Evolutionary conservation across 805 yeast genomes (phyloP).

Genomic region (Nakazawaea anatomiae): DNA sequence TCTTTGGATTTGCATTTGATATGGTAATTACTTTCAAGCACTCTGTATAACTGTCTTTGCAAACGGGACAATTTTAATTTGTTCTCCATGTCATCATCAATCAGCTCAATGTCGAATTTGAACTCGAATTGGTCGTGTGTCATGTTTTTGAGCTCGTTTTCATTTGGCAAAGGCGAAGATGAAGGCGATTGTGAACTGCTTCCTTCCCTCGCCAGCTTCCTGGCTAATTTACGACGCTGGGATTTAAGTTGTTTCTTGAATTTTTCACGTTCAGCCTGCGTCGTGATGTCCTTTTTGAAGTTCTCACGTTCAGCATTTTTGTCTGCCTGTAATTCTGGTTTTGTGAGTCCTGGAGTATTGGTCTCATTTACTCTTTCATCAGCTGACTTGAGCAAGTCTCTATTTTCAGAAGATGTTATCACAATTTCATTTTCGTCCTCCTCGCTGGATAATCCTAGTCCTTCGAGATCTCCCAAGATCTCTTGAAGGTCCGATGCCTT

Average conservation of each 20-base stretch:
- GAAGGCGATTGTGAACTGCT: too few relatives aligned
- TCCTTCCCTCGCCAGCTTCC: too few relatives aligned
- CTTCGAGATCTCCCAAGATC: slow-evolving; percentile 1
- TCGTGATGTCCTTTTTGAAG: too few relatives aligned
- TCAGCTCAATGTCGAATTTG: not conserved
- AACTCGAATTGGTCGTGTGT: not conserved
- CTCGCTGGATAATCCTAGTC: slow-evolving; percentile 3
- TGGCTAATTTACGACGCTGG: not conserved
- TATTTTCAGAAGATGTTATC: too few relatives aligned
- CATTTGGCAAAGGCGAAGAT: not conserved
- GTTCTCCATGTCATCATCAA: not conserved
- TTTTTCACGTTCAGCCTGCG: too few relatives aligned
- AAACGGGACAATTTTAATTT: not conserved
- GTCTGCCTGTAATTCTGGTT: too few relatives aligned
- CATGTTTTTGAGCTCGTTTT: too few relatives aligned
- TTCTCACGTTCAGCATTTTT: too few relatives aligned
- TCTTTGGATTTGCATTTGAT: not conserved
- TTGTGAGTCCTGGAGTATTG: too few relatives aligned
- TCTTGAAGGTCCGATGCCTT: not conserved
- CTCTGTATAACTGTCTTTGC: not conserved
- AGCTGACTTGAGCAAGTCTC: too few relatives aligned
- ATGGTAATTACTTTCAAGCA: not conserved
- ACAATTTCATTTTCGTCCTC: not conserved
- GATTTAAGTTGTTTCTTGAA: not conserved
- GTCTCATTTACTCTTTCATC: too few relatives aligned